phyloP scores from a whole-genome alignment of 768 basidiomycete species.

The Trametes cinnabarina region DNA sequence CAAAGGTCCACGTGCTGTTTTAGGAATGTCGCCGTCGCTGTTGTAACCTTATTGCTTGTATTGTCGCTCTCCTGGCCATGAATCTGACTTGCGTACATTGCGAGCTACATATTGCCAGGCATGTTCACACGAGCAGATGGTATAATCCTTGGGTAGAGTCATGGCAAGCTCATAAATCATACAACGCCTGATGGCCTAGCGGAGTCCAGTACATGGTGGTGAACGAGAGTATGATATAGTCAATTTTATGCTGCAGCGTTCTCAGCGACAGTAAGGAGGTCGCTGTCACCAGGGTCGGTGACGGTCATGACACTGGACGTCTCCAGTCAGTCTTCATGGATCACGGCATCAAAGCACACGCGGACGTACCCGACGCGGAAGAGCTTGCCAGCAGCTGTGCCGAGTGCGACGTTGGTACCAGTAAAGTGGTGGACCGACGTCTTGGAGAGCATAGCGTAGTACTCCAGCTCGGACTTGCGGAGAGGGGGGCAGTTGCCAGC shows the following conservation, averaged over 20 bases:
- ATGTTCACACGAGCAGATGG: neutral
- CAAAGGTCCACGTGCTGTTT: constrained; percentile 70
- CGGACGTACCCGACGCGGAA: constrained; percentile 89
- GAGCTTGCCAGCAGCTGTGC: constrained; percentile 97
- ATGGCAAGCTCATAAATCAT: constrained; percentile 19
- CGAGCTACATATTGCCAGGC: neutral
- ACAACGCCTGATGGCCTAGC: constrained; percentile 16
- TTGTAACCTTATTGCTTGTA: constrained; percentile 40
- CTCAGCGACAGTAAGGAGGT: constrained; percentile 86
- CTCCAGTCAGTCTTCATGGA: neutral
- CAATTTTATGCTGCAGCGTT: constrained; percentile 55
- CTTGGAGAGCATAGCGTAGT: constrained; percentile 99
- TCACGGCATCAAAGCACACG: constrained; percentile 6
- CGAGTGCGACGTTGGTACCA: constrained; percentile 96
- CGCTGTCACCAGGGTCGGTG: constrained; percentile 93
- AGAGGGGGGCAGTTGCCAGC: constrained; percentile 99
- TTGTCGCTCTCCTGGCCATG: neutral
- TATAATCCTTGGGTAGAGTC: neutral
- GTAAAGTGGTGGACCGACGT: constrained; percentile 97
- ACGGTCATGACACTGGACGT: constrained; percentile 89
- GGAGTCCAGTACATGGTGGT: constrained; percentile 17
- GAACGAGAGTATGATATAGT: constrained; percentile 14
- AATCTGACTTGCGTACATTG: neutral
- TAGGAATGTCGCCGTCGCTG: constrained; percentile 75
- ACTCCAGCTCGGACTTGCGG: constrained; percentile 98